Evolutionary conservation across 75 land plant species (phyloP).

Genomic region (Larix kaempferi): DNA sequence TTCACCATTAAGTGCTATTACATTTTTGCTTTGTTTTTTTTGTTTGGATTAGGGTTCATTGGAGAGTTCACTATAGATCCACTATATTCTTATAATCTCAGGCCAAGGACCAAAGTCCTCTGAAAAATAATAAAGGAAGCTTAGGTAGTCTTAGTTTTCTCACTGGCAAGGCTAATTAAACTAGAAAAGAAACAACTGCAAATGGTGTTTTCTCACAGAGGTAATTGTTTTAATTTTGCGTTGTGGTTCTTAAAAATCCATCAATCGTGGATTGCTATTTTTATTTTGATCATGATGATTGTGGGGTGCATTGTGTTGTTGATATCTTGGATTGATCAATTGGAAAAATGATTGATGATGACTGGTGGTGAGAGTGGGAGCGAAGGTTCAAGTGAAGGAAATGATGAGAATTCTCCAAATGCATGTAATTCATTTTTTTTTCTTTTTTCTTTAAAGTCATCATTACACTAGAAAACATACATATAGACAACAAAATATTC

Average conservation of each 20-base stretch:
- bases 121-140: constrained; percentile 28
- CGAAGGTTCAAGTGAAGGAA: constrained; percentile 88
- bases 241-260: neutral
- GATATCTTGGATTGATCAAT: neutral
- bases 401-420: constrained; percentile 73
- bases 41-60: no score
- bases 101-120: constrained; percentile 18
- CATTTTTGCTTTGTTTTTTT: no score
- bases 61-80: no score
- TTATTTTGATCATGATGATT: neutral
- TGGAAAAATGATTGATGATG: neutral
- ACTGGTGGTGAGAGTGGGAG: constrained; percentile 89
- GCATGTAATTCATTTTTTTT: constrained; percentile 14
- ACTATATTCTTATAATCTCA: no score
- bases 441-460: no score
- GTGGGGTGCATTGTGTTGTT: neutral
- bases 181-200: neutral
- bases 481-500: constrained; percentile 1
- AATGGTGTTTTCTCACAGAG: constrained; percentile 65
- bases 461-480: no score
- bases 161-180: neutral
- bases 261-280: neutral
- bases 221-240: constrained; percentile 14
- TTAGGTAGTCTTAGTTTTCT: constrained; percentile 24
- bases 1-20: no score